phyloP scores from a whole-genome alignment of 1,139 yeast genomes.

The Barnettozyma hawaiiensis region DNA sequence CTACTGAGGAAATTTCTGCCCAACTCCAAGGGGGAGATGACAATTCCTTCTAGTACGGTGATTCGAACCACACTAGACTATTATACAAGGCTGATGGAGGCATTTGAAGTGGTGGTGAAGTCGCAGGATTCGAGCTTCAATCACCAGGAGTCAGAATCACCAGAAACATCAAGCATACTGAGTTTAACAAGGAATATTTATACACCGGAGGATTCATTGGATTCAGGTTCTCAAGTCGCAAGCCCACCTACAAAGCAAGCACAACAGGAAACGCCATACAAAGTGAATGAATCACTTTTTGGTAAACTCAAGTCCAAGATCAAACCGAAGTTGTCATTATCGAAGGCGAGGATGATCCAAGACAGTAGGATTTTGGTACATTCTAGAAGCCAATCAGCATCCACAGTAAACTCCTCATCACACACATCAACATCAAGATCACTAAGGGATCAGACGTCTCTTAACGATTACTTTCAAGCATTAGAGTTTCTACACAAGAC shows the following conservation, averaged over 20 bases:
- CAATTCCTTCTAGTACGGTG: background rate
- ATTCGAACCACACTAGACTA: slow-evolving; percentile 9
- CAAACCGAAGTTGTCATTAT: background rate
- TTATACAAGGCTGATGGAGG: slow-evolving; percentile 13
- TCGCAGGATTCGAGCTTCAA: too few relatives aligned
- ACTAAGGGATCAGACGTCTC: slow-evolving; percentile 12
- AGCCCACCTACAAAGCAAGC: background rate
- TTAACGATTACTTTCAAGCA: slow-evolving; percentile 10
- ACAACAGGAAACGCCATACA: background rate
- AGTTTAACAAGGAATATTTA: background rate
- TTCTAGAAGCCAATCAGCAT: slow-evolving; percentile 8
- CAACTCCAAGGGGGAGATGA: background rate
- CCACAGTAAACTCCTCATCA: slow-evolving; percentile 5
- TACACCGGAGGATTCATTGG: background rate
- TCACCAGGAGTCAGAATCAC: background rate
- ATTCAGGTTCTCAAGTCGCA: background rate
- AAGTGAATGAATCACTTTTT: background rate
- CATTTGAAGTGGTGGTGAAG: slow-evolving; percentile 13
- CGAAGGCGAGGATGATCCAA: background rate
- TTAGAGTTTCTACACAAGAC: slow-evolving; percentile 11
- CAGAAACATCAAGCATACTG: background rate
- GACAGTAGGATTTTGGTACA: slow-evolving; percentile 2
- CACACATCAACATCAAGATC: slow-evolving; percentile 11
- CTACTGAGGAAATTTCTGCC: slow-evolving; percentile 9
- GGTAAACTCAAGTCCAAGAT: slow-evolving; percentile 3